phyloP scores from a whole-genome alignment of 306 rosid species.

The Pyrus betulifolia region DNA sequence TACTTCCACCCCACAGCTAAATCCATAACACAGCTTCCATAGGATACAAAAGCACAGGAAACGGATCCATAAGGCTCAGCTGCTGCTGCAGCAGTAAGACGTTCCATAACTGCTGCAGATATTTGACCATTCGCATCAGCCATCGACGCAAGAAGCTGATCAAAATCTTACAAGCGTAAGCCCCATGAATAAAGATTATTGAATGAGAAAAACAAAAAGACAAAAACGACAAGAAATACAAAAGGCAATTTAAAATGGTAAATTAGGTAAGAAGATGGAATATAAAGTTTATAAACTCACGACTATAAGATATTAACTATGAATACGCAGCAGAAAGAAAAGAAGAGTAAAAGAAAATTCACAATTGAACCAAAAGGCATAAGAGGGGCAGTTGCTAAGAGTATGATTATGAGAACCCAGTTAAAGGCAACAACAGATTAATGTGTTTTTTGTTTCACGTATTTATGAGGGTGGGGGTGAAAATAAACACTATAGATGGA shows the following conservation, averaged over 20 bases:
- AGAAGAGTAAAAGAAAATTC: neutral
- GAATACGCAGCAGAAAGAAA: neutral
- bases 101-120: slow-evolving; percentile 70
- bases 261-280: neutral
- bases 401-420: slow-evolving; percentile 1
- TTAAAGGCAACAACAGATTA: neutral
- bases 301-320: neutral
- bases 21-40: slow-evolving; percentile 81
- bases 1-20: slow-evolving; percentile 90
- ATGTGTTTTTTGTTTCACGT: neutral
- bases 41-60: slow-evolving; percentile 88
- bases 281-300: neutral
- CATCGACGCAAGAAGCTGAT: slow-evolving; percentile 83
- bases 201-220: slow-evolving; percentile 1
- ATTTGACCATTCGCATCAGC: slow-evolving; percentile 86
- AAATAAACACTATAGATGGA: slow-evolving; percentile 1
- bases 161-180: slow-evolving; percentile 18
- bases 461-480: neutral
- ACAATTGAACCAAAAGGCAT: neutral
- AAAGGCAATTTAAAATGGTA: slow-evolving; percentile 4
- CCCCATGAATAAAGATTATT: slow-evolving; percentile 6
- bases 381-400: neutral
- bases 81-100: slow-evolving; percentile 94
- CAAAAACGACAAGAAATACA: neutral
- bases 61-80: slow-evolving; percentile 90